These are phyloP conservation scores for Rhizopogon vesiculosus DNA, from an alignment of 768 basidiomycete genomes.

Conservation along the genomic window DNA sequence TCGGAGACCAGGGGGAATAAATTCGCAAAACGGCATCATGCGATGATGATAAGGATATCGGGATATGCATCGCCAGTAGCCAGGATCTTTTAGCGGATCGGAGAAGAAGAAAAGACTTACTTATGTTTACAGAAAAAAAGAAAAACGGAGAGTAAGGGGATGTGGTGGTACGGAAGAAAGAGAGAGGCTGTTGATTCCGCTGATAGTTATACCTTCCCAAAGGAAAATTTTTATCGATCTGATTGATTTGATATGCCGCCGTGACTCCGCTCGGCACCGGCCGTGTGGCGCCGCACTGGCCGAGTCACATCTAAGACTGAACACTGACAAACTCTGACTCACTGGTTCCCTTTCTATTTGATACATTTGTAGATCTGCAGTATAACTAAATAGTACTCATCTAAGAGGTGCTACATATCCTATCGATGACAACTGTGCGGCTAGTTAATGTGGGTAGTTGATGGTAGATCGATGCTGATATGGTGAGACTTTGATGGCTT, in stretches of 20 bases:
- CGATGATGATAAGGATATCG: constrained; percentile 20
- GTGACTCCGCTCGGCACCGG: constrained; percentile 38
- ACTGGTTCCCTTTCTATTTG: not conserved
- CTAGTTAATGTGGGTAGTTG: constrained; percentile 7
- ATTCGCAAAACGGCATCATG: constrained; percentile 1
- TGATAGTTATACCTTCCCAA: constrained; percentile 54
- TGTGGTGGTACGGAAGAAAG: constrained; percentile 33
- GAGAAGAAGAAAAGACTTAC: constrained; percentile 31
- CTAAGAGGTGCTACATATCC: constrained; percentile 1
- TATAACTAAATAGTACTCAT: constrained; percentile 9
- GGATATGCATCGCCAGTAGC: constrained; percentile 13
- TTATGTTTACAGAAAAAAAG: constrained; percentile 36
- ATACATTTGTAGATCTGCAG: not conserved
- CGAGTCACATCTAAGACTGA: constrained; percentile 6
- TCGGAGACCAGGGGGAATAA: constrained; percentile 4
- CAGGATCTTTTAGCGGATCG: not conserved
- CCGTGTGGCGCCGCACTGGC: constrained; percentile 13
- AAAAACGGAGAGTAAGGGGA: constrained; percentile 27
- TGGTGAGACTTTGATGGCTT: not conserved
- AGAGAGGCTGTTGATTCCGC: constrained; percentile 36
- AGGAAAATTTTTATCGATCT: constrained; percentile 64
- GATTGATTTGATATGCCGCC: constrained; percentile 45
- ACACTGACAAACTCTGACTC: no score
- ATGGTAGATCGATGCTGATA: constrained; percentile 9
- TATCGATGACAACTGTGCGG: constrained; percentile 5